A percentile compares a stretch with the other conserved stretches of the same genome.
phyloP scores from a whole-genome alignment of 768 basidiomycete genomes.

The Hysterangium stoloniferum region DNA sequence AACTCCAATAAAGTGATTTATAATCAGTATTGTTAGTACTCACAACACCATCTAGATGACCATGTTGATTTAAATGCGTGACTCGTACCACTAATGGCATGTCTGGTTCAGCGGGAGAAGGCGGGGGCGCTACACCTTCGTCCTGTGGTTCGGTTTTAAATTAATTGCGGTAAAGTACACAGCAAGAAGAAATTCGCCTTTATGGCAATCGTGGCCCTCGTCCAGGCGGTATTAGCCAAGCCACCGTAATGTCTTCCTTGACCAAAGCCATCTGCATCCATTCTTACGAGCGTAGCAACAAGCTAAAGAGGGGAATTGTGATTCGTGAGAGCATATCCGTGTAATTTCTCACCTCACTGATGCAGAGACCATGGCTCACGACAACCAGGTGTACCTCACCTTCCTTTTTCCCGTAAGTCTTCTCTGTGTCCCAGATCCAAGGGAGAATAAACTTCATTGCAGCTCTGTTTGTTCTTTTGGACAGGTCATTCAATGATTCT shows the following conservation, averaged over 20 bases:
- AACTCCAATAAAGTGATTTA: background rate
- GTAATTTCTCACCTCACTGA: constrained; percentile 33
- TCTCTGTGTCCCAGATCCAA: constrained; percentile 39
- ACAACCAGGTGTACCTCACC: constrained; percentile 48
- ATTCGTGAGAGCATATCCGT: background rate
- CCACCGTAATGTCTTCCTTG: constrained; percentile 36
- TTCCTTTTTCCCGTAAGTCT: constrained; percentile 16
- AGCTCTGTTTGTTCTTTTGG: constrained; percentile 41
- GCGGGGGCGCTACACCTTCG: background rate
- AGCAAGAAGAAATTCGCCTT: constrained; percentile 31
- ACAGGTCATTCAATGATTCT: constrained; percentile 64
- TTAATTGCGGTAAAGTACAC: background rate
- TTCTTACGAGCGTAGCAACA: constrained; percentile 41
- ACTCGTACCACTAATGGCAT: constrained; percentile 36
- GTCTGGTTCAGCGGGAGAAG: background rate
- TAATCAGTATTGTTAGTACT: constrained; percentile 20
- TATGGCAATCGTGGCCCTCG: constrained; percentile 41
- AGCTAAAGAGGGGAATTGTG: too few species aligned
- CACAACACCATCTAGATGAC: constrained; percentile 52
- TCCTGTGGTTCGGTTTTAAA: background rate
- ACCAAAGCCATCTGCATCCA: constrained; percentile 26
- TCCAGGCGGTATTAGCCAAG: constrained; percentile 66
- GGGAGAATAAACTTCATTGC: constrained; percentile 49
- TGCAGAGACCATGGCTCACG: constrained; percentile 71
- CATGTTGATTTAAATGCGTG: constrained; percentile 44